Evolutionary conservation across 345 rosid species (phyloP), one percentile per base, ranked within the genome.

Genomic region (Heritiera fomes): DNA sequence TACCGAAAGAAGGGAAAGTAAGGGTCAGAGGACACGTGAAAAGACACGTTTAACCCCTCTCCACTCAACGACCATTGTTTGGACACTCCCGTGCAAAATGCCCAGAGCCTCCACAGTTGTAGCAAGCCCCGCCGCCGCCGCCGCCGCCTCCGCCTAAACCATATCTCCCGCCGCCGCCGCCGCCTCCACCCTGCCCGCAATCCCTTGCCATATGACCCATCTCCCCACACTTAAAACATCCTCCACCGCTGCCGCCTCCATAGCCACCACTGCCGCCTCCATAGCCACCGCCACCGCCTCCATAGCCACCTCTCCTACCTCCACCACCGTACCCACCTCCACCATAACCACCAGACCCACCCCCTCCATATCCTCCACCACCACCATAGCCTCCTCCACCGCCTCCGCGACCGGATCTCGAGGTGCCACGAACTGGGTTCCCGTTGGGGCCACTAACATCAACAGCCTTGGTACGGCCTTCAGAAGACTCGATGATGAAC

Each of bases 81-180:
- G 96, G 90, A 66, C 98, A 95, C 17, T 95, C 98, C 83, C 98
- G 81, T 0, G 98, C 91, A 41, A 93, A 95, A 80, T 95, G 98
- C 0, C 98, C 98, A 0, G 94, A 82, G 65, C 78, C 92, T 0
- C 98, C 98, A 53, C 98, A 94, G 88, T 83, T 90, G 81, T 89
- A 94, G 70, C 98, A 94, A 84, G 77, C 86, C 83, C 11, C 82
- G 3, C 81, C 75, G 0, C 84, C 75, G 0, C 86, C 82, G 0
- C 82, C 77, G 6, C 81, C 14, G 0, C 73, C 73, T 0, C 18
- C 87, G 4, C 96, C 86, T 0, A 77, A 90, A 0, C 89, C 91
- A 0, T 91, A 84, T 0, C 90, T 81, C 0, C 43, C 4, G 41
- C 86, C 84, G 2, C 79, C 81, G 0, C 88, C 81, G 0, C 91